Evolutionary conservation across 352 stramenopile genomes (phyloP), one percentile per base, ranked within the genome.

Genomic region (Phytopythium chamaehyphon): DNA sequence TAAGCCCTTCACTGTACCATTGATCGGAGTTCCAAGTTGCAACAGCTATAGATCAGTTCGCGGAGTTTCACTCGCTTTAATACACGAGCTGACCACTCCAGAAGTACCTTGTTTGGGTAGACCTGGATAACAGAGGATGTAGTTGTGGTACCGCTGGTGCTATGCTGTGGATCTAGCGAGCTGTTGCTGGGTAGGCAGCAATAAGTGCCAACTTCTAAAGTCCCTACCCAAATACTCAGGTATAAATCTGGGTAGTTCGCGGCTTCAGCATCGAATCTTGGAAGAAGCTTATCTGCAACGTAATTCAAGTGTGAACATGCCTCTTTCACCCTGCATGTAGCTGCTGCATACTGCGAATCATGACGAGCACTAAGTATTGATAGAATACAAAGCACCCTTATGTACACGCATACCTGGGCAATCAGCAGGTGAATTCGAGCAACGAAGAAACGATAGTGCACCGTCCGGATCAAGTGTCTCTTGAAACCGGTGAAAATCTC

Each of bases 401-500:
- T n/a, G 12, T 54, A 18, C 26, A 16, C 3, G 23, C 40, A 24
- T 61, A 89, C 81, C 72, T 86, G 83, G n/a, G 76, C 78, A 42
- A 88, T 79, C 26, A 88, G 47, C 6, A 69, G 54, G 49, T 89
- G 77, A 33, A 73, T 83, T 31, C 71, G 66, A 8, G 65, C 76
- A 14, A 85, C 54, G 47, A 82, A 85, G 44, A 76, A 77, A 12
- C 53, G 56, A 39, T 77, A 78, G 35, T 86, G 61, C 11, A 69
- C 53, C 2, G 74, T 85, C 18, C 61, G 47, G 40, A 78, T 62
- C 9, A 91, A 53, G 18, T 73, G 43, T 16, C 40, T 47, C 55
- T 81, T 83, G 61, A 85, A 70, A 0, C 38, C 63, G 11, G 36
- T 58, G 22, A 87, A 88, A 28, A 91, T 57, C n/a, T 75, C 69